These are phyloP conservation scores for Solioccasus polychromus DNA, from an alignment of 768 basidiomycete species.

Conservation along the genomic window DNA sequence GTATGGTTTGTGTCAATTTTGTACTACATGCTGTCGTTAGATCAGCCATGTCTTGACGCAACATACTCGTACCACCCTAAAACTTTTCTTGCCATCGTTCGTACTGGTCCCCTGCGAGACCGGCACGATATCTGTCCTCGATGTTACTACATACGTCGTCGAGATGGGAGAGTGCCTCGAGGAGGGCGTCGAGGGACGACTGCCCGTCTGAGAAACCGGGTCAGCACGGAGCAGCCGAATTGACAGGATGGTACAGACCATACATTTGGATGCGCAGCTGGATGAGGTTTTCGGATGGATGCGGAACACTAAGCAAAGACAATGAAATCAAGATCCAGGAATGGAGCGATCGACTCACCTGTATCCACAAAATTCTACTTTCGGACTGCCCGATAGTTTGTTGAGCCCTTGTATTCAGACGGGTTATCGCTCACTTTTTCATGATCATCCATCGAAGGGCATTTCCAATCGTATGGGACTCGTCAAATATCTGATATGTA, in stretches of 20 bases:
- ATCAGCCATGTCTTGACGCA: conserved; percentile 2
- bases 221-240: background rate
- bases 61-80: conserved; percentile 24
- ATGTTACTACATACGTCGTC: conserved; percentile 73
- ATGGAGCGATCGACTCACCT: conserved; percentile 48
- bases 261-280: conserved; percentile 99
- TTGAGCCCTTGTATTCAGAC: conserved; percentile 1
- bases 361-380: conserved; percentile 98
- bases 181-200: conserved; percentile 81
- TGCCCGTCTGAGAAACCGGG: conserved; percentile 62
- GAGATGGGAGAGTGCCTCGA: conserved; percentile 72
- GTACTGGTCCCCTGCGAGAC: conserved; percentile 51
- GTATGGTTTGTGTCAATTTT: conserved; percentile 1
- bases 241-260: conserved; percentile 51
- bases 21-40: conserved; percentile 1
- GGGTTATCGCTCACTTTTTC: conserved; percentile 77
- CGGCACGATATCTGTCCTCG: conserved; percentile 62
- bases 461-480: conserved; percentile 96
- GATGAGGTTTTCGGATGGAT: conserved; percentile 96
- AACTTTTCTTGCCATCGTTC: conserved; percentile 73
- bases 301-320: conserved; percentile 49
- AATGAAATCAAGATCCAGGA: conserved; percentile 11
- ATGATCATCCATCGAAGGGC: conserved; percentile 96
- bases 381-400: conserved; percentile 63
- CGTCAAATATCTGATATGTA: conserved; percentile 89